Percentiles rank a stretch among this genome's conserved stretches.
phyloP scores from a whole-genome alignment of 2,329 filamentous ascomycete genomes.

The Ophiostoma angusticollis region DNA sequence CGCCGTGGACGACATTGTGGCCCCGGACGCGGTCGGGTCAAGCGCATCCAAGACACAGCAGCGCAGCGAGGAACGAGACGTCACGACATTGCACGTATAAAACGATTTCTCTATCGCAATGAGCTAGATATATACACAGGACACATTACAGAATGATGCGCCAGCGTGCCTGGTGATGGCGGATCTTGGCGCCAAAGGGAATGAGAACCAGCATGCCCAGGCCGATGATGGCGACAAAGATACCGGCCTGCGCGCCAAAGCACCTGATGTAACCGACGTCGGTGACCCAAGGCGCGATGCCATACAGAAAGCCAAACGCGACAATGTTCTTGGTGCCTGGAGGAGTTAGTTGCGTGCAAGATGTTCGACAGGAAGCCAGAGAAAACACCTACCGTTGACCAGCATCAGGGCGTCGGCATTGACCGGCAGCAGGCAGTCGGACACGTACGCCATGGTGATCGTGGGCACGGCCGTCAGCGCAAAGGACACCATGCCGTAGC shows the following conservation, averaged over 20 bases:
- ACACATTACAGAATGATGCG: constrained; percentile 17
- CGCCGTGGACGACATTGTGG: not conserved
- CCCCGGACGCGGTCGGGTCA: no score
- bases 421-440: constrained; percentile 20
- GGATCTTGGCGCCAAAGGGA: constrained; percentile 17
- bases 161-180: constrained; percentile 19
- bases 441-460: constrained; percentile 32
- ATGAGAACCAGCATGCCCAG: constrained; percentile 18
- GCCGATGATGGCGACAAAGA: constrained; percentile 19
- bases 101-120: no score
- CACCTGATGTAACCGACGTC: constrained; percentile 18
- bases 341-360: not conserved
- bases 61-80: no score
- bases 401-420: constrained; percentile 22
- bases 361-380: not conserved
- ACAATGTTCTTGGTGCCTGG: constrained; percentile 31
- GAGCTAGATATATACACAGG: not conserved
- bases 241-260: constrained; percentile 19
- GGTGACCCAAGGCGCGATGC: constrained; percentile 28
- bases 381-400: constrained; percentile 18
- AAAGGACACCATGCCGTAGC: constrained; percentile 32
- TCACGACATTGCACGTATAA: no score
- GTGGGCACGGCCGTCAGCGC: constrained; percentile 30
- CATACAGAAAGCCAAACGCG: constrained; percentile 34
- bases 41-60: no score